Conservation (phyloP, 495 filamentous ascomycete genomes). For the Aspergillus cavernicola region DNA sequence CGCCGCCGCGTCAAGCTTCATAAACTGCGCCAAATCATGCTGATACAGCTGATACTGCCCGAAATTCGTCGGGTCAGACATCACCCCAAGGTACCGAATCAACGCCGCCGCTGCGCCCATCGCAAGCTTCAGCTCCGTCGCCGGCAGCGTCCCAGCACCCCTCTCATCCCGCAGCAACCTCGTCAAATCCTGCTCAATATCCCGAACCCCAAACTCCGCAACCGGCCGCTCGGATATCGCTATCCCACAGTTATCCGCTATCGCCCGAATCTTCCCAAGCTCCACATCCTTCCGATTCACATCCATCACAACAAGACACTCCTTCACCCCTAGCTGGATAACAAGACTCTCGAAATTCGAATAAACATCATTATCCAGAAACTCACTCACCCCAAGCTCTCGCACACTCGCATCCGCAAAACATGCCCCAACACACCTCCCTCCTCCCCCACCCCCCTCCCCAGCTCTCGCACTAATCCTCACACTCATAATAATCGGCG, state of each 20-base stretch:
- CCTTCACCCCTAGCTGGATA: constrained; percentile 93
- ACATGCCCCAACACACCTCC: constrained; percentile 89
- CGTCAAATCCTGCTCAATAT: constrained; percentile 94
- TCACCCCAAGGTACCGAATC: constrained; percentile 90
- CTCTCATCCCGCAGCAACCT: constrained; percentile 82
- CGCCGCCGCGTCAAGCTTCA: constrained; percentile 96
- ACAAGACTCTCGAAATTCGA: constrained; percentile 96
- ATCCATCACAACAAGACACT: constrained; percentile 81
- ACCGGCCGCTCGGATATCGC: constrained; percentile 74
- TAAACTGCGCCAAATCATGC: constrained; percentile 94
- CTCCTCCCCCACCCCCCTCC: too few relatives aligned
- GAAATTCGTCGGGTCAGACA: constrained; percentile 90
- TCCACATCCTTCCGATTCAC: constrained; percentile 80
- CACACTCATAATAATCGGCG: constrained; percentile 90
- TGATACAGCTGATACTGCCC: constrained; percentile 97
- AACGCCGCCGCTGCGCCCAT: constrained; percentile 94
- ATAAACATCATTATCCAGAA: constrained; percentile 96
- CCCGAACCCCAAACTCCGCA: constrained; percentile 79
- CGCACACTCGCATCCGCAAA: constrained; percentile 97
- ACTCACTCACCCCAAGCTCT: constrained; percentile 95
- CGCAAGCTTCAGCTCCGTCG: constrained; percentile 91
- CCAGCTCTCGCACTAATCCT: constrained; percentile 84
- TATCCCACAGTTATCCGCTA: constrained; percentile 88
- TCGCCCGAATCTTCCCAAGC: constrained; percentile 77
- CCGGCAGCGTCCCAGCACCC: constrained; percentile 70